Conservation (phyloP, 192 early-diverging fungal species). For the Spinellus fusiger region DNA sequence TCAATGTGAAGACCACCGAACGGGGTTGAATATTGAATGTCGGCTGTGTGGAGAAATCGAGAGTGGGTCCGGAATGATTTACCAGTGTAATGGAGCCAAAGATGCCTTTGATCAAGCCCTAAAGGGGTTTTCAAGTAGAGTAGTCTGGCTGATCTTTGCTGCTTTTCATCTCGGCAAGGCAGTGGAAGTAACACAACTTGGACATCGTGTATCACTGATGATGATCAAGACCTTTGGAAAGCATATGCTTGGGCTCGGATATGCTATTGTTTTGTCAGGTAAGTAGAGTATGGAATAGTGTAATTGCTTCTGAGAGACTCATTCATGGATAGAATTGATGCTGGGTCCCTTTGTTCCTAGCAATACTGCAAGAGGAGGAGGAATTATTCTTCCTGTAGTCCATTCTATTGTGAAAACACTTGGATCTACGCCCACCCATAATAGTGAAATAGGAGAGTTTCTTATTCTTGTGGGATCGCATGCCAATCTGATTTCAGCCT, state of each 20-base stretch:
- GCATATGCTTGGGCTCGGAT: conserved; percentile 49
- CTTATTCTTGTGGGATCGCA: conserved; percentile 58
- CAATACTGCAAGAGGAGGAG: conserved; percentile 72
- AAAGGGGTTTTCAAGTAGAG: conserved; percentile 55
- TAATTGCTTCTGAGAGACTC: conserved; percentile 11
- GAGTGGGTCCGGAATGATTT: conserved; percentile 21
- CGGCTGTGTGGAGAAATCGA: conserved; percentile 35
- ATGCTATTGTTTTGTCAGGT: conserved; percentile 40
- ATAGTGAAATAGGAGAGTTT: conserved; percentile 44
- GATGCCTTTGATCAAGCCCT: conserved; percentile 56
- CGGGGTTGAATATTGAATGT: conserved; percentile 45
- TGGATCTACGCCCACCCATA: conserved; percentile 33
- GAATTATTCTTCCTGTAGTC: conserved; percentile 73
- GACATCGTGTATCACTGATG: conserved; percentile 52
- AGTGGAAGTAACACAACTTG: conserved; percentile 56
- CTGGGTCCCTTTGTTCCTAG: conserved; percentile 68
- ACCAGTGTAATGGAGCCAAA: conserved; percentile 51
- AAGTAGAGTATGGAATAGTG: conserved; percentile 5
- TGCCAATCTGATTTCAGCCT: conserved; percentile 67
- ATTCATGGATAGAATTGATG: conserved; percentile 49
- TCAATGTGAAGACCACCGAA: conserved; percentile 43
- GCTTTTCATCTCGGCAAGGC: conserved; percentile 73
- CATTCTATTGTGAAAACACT: conserved; percentile 54
- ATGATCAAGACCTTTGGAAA: conserved; percentile 49
- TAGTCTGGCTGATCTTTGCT: conserved; percentile 65